Base-by-base conservation (phyloP, 23 red algal genomes). In the Gracilaria domingensis region DNA sequence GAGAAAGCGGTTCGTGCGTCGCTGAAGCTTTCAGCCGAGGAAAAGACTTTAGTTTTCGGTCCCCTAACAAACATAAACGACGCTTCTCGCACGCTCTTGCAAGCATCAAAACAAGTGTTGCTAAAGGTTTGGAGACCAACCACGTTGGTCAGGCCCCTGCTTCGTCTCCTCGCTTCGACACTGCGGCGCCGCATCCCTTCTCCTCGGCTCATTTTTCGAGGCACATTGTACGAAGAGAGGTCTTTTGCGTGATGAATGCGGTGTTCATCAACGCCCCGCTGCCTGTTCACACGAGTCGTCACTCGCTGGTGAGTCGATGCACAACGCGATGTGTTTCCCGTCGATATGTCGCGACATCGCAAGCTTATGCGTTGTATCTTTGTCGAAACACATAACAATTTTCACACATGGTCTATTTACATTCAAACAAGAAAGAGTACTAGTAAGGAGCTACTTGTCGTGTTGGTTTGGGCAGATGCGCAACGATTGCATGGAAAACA, bases 1-100 rank as follows among this genome's bases (percentile, higher is more conserved):
- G 94, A 96, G 65, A 79, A 84, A 42, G 56, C 87, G 0, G 64
- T 90, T 80, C 87, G 81, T 16, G 62, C 87, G 6, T 81, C 74
- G 12, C 51, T 36, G 53, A 90, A 37, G 56, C 70, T 92, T 33
- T 71, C 89, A 64, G 65, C 34, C 26, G 80, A 92, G 4, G 89
- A 90, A 38, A 62, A 64, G 24, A 53, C 89, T 25, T 28, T 71
- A 14, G 55, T 92, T 25, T 49, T 64, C 56, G 80, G 66, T 16
- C 67, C 89, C 24, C 39, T 83, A 16, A 71, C 79, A 24, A 64
- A 84, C 34, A 86, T 91, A 35, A 82, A 69, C n/a, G 94, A 96
- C 26, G 74, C 86, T 24, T 57, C 94, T 38, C 81, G 94, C 5
- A 70, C 65, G 16, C 84, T 96, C 18, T 80, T 79, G 35, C 58